phyloP scores from a whole-genome alignment of 257 asterid genomes.

The Fraxinus quadrangulata region DNA sequence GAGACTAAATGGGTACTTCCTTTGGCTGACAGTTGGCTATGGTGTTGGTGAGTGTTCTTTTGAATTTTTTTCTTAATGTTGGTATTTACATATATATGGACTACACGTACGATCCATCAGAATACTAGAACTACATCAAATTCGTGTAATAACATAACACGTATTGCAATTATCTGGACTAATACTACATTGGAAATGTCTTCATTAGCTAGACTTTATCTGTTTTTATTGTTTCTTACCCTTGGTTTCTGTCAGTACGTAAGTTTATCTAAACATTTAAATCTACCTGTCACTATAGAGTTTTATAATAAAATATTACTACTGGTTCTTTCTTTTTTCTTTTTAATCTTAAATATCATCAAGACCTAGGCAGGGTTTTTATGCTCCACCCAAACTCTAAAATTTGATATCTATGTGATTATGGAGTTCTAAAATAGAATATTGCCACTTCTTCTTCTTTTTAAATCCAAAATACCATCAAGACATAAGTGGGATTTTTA shows the following conservation, averaged over 20 bases:
- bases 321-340: too few relatives aligned
- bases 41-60: slow-evolving; percentile 67
- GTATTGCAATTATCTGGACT: neutral
- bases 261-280: neutral
- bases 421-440: neutral
- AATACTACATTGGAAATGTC: neutral
- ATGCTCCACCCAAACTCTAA: neutral
- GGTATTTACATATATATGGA: neutral
- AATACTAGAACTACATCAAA: slow-evolving; percentile 11
- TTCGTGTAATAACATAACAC: neutral
- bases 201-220: slow-evolving; percentile 4
- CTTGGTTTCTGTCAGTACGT: neutral
- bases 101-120: neutral
- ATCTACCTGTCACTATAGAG: neutral
- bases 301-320: neutral
- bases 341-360: too few relatives aligned
- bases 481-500: neutral
- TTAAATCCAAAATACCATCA: too few relatives aligned
- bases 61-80: slow-evolving; percentile 17
- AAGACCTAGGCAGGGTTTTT: neutral
- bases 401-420: neutral
- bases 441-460: neutral
- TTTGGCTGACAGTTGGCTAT: slow-evolving; percentile 84
- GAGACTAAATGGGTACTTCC: slow-evolving; percentile 71
- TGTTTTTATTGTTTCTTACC: neutral